phyloP scores from a whole-genome alignment of 495 filamentous ascomycete genomes.

The Talaromyces liani region DNA sequence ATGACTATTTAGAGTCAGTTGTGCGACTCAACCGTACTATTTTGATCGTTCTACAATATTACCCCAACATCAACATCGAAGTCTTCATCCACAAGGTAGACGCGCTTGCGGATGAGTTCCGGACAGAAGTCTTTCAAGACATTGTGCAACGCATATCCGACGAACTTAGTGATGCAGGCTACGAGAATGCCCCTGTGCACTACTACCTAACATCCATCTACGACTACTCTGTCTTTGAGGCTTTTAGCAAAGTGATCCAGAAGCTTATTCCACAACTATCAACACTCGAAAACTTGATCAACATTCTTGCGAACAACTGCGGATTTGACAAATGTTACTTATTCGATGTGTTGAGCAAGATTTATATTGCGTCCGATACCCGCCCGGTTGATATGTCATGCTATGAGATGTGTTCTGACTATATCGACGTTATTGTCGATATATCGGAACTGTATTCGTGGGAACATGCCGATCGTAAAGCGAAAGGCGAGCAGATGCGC shows the following conservation, averaged over 20 bases:
- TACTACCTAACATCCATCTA: slow-evolving; percentile 97
- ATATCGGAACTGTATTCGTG: slow-evolving; percentile 91
- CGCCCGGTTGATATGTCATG: slow-evolving; percentile 84
- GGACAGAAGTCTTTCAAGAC: slow-evolving; percentile 86
- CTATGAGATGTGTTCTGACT: slow-evolving; percentile 97
- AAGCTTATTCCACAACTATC: slow-evolving; percentile 91
- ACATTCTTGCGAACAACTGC: slow-evolving; percentile 79
- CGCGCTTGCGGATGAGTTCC: slow-evolving; percentile 89
- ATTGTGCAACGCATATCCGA: slow-evolving; percentile 95
- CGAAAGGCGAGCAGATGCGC: slow-evolving; percentile 56
- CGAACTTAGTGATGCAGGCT: slow-evolving; percentile 83
- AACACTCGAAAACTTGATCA: slow-evolving; percentile 84
- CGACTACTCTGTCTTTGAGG: slow-evolving; percentile 96
- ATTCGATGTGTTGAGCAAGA: slow-evolving; percentile 94
- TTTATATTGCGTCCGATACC: slow-evolving; percentile 94
- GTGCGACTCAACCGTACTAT: slow-evolving; percentile 80
- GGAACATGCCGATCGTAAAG: slow-evolving; percentile 49
- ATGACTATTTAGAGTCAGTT: slow-evolving; percentile 89
- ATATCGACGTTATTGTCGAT: slow-evolving; percentile 95
- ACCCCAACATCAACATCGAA: slow-evolving; percentile 88
- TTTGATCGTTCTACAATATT: slow-evolving; percentile 73
- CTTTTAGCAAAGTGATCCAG: slow-evolving; percentile 95
- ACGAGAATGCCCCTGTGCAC: slow-evolving; percentile 84
- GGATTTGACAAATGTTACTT: slow-evolving; percentile 96
- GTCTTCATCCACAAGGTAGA: slow-evolving; percentile 99